Conservation (phyloP, 73 alveolate genomes). For the Paraurostyla sp. region DNA sequence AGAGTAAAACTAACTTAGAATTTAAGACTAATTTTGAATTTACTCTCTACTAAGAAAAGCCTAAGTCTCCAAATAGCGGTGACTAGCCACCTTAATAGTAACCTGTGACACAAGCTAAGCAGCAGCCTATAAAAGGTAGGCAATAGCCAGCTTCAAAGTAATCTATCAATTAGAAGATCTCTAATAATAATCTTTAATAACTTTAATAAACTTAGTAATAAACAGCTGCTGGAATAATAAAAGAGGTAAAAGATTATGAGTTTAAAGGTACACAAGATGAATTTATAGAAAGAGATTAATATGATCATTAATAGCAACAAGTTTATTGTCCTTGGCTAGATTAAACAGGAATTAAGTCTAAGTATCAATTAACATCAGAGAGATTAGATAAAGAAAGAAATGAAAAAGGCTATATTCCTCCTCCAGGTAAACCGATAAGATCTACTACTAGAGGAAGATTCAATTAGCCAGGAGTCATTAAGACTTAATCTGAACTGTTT, state of each 20-base stretch:
- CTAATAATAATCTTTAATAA: too few species aligned
- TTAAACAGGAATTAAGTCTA: not conserved
- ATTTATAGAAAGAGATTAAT: not conserved
- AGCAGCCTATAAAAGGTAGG: too few species aligned
- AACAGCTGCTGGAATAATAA: not conserved
- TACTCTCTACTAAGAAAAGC: constrained; percentile 6
- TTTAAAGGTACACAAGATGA: constrained; percentile 30
- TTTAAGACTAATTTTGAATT: not conserved
- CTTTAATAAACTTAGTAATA: too few species aligned
- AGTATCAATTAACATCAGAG: not conserved
- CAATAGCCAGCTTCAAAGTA: too few species aligned
- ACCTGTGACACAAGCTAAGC: too few species aligned
- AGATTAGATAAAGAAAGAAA: not conserved
- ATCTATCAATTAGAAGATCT: too few species aligned
- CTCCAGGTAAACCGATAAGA: constrained; percentile 15
- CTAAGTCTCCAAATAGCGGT: constrained; percentile 18
- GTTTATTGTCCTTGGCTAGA: not conserved
- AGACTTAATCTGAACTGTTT: constrained; percentile 45
- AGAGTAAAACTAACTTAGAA: not conserved
- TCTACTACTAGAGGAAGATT: constrained; percentile 56
- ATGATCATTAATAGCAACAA: not conserved
- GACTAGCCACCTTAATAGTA: too few species aligned
- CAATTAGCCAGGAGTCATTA: not conserved
- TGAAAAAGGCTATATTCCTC: constrained; percentile 3
- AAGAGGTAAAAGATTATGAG: not conserved